Evolutionary conservation across 257 asterid genomes (phyloP), one percentile per base, ranked within the genome.

Genomic region (Thymus mandschuricus): DNA sequence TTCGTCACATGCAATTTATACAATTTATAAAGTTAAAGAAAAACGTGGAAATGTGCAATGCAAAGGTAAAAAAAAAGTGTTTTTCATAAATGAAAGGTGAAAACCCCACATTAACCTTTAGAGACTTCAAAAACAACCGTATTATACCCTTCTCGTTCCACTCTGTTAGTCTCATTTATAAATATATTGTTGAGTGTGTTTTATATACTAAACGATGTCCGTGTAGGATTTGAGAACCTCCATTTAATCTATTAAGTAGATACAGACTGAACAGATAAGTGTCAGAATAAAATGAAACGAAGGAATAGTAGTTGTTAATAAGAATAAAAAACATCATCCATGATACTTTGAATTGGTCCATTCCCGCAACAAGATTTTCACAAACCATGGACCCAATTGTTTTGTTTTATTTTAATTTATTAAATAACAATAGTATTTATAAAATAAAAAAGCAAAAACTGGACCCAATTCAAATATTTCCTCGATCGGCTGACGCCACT

Each of bases 401-500:
- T 38, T 38, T 38, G 4, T 7, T 38, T 38, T 38, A 21, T 21
- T 21, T 21, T 21, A 21, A 21, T 21, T 21, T 21, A 21, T 21
- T 21, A 21, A 21, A 21, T 21, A 21, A 21, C 21, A 21, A 21
- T 21, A 21, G 21, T 4, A 38, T 4, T 4, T 38, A 38, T 4
- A 38, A 35, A 35, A 35, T 35, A 35, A 35, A 35, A 3, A 35
- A 35, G 5, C 5, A 35, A 35, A 35, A 38, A 38, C 21, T 38
- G 41, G 8, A 38, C 41, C 6, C 38, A 35, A 38, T 60, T 60
- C 27, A 54, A 21, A 10, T 34, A 9, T 34, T 30, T 34, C 64
- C 35, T 38, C 8, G 76, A 77, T 75, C 60, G 73, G 76, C 76
- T 81, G 78, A 74, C 80, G 82, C 74, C 74, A 71, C n/a, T 68